Conservation (phyloP, 179 eudicot genomes). For the Amaranthus tricolor region DNA sequence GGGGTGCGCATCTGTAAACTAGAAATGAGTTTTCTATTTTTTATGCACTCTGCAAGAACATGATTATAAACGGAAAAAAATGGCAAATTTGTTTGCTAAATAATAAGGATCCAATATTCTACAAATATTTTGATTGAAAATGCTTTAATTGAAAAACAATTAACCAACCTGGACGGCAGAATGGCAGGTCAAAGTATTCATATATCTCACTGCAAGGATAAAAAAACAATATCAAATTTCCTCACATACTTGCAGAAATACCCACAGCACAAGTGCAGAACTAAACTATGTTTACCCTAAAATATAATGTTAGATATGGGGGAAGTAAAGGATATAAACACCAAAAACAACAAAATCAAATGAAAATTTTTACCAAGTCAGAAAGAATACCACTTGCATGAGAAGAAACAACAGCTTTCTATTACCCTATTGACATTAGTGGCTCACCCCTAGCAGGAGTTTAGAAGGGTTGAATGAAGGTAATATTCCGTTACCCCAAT, state of each 20-base stretch:
- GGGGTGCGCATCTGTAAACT: background rate
- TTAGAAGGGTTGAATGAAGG: too few species aligned
- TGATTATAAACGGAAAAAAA: background rate
- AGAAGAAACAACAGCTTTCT: background rate
- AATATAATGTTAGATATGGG: background rate
- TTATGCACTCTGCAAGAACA: background rate
- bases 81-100: background rate
- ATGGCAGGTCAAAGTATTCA: constrained; percentile 66
- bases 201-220: constrained; percentile 75
- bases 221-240: constrained; percentile 16
- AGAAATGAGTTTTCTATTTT: background rate
- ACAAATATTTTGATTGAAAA: background rate
- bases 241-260: background rate
- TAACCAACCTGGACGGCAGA: constrained; percentile 81
- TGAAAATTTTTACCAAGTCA: background rate
- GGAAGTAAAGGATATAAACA: background rate
- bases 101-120: background rate
- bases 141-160: constrained; percentile 15
- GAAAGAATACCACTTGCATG: background rate
- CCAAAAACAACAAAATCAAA: background rate
- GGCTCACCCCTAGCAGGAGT: too few species aligned
- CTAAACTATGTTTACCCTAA: too few species aligned
- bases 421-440: too few species aligned
- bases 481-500: too few species aligned
- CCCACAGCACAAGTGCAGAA: background rate